phyloP scores from a whole-genome alignment of 768 basidiomycete genomes.

The Suillus fuscotomentosus region DNA sequence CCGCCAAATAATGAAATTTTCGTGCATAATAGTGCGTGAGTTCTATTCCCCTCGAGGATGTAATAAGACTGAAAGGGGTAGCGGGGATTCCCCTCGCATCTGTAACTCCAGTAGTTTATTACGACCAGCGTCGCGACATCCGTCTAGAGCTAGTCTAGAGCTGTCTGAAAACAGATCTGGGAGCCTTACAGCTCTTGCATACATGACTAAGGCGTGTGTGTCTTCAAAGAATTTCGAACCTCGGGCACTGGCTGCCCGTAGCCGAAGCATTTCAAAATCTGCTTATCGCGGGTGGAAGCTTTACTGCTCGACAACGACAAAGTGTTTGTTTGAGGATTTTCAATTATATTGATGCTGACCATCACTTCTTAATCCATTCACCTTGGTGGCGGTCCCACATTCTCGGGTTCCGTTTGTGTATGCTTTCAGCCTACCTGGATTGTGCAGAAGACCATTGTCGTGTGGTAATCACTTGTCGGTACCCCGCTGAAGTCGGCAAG shows the following conservation, averaged over 20 bases:
- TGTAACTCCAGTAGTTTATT: not conserved
- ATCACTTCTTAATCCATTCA: not conserved
- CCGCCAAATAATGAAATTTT: not conserved
- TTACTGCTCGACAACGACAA: not conserved
- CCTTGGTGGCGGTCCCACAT: not conserved
- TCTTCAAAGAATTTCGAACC: too few relatives aligned
- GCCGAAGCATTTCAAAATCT: not conserved
- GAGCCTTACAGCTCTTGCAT: not conserved
- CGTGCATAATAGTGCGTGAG: not conserved
- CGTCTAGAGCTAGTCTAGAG: not conserved
- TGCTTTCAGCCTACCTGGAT: not conserved
- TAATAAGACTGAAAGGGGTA: slow-evolving; percentile 2
- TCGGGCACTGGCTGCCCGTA: not conserved
- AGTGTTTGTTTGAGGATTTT: not conserved
- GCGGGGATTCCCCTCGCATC: not conserved
- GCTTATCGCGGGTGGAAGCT: not conserved
- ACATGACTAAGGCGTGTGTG: not conserved
- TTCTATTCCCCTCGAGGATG: not conserved
- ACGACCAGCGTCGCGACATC: not conserved
- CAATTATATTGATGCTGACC: not conserved
- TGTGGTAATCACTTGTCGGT: not conserved
- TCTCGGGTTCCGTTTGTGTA: not conserved
- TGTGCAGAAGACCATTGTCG: not conserved
- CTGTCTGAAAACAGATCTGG: not conserved
- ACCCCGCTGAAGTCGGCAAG: not conserved